Evolutionary conservation across 176 grass and related monocot species (phyloP).

Genomic region (Juncus effusus): DNA sequence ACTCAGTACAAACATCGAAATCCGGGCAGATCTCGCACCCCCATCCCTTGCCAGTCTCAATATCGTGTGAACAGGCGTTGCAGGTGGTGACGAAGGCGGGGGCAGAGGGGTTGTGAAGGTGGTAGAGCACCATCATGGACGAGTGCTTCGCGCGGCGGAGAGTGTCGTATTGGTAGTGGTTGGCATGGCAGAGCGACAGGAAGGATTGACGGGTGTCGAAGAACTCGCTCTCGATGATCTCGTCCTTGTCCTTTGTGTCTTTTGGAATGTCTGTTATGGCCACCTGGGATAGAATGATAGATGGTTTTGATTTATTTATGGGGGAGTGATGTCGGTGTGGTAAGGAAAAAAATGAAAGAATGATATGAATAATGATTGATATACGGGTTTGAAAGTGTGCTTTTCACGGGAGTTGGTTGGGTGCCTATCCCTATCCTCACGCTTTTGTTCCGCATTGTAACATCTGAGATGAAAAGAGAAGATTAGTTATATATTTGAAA

Average conservation of each 20-base stretch:
- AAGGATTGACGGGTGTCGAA: slow-evolving; percentile 97
- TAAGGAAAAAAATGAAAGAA: background rate
- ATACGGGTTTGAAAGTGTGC: slow-evolving; percentile 79
- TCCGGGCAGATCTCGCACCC: slow-evolving; percentile 93
- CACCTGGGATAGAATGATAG: slow-evolving; percentile 41
- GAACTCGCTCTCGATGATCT: slow-evolving; percentile 98
- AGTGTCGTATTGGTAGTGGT: slow-evolving; percentile 99
- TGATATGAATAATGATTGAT: slow-evolving; percentile 18
- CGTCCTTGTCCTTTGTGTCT: slow-evolving; percentile 94
- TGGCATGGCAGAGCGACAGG: slow-evolving; percentile 95
- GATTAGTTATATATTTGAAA: background rate
- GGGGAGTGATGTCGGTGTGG: too few species aligned
- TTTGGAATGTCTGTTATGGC: slow-evolving; percentile 58
- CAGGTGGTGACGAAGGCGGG: slow-evolving; percentile 94
- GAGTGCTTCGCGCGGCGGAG: slow-evolving; percentile 98
- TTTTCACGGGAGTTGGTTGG: slow-evolving; percentile 65
- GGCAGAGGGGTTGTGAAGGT: slow-evolving; percentile 97
- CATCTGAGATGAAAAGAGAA: slow-evolving; percentile 48
- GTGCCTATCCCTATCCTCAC: slow-evolving; percentile 84
- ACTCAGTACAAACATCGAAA: slow-evolving; percentile 94
- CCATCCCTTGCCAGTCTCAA: slow-evolving; percentile 95
- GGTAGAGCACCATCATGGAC: slow-evolving; percentile 99
- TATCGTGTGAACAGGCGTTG: slow-evolving; percentile 82
- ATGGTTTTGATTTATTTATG: too few species aligned
- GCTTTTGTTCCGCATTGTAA: slow-evolving; percentile 55